phyloP scores from a whole-genome alignment of 129 eudicot genomes.

The Cynara cardunculus region DNA sequence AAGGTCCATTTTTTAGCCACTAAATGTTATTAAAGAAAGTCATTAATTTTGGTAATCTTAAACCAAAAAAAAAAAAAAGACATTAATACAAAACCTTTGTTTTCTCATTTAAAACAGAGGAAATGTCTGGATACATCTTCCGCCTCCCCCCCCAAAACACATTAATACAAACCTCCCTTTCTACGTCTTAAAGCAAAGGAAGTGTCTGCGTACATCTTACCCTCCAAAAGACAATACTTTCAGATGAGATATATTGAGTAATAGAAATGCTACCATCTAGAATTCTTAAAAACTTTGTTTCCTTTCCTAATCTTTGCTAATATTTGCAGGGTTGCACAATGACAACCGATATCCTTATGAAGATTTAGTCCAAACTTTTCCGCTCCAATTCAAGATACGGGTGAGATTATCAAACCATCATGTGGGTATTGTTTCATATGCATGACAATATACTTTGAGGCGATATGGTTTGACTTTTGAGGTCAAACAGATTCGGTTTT shows the following conservation, averaged over 20 bases:
- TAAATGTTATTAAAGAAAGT: too few species aligned
- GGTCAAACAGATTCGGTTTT: conserved; percentile 15
- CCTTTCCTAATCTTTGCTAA: background rate
- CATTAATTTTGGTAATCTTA: too few species aligned
- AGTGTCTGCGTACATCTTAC: too few species aligned
- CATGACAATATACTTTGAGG: background rate
- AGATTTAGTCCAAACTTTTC: background rate
- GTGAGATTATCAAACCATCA: background rate
- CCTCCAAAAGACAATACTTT: background rate
- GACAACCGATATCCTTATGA: background rate
- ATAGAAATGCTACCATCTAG: background rate
- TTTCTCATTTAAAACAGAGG: too few species aligned
- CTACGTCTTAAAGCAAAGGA: too few species aligned
- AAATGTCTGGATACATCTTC: too few species aligned
- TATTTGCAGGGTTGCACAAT: conserved; percentile 18
- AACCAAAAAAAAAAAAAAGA: too few species aligned
- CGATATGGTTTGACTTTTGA: conserved; percentile 10
- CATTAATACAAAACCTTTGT: too few species aligned
- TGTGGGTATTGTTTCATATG: background rate
- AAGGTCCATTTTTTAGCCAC: too few species aligned
- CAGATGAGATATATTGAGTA: background rate
- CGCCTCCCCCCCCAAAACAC: too few species aligned
- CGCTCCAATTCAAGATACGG: background rate
- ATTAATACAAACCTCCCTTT: too few species aligned
- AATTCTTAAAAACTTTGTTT: background rate